A percentile compares a stretch with the other conserved stretches of the same genome.
Evolutionary conservation across 176 grass and related monocot species (phyloP).

Genomic region (Phoenix dactylifera): DNA sequence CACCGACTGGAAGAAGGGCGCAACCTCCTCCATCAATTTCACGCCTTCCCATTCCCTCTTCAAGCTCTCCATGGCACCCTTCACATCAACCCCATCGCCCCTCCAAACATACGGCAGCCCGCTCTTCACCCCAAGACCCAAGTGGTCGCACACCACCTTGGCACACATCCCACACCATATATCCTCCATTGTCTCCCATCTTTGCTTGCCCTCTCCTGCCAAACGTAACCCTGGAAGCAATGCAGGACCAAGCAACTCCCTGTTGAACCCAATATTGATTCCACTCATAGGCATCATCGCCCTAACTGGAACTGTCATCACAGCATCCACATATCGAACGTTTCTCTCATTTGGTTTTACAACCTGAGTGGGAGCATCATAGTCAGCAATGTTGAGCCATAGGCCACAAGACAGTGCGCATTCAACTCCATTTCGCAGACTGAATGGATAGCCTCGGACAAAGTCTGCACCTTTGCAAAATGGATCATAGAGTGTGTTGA

Average conservation of each 20-base stretch:
- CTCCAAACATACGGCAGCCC: constrained; percentile 88
- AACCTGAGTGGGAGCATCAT: constrained; percentile 85
- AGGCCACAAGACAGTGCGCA: constrained; percentile 77
- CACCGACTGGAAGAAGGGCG: constrained; percentile 62
- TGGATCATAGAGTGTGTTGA: constrained; percentile 90
- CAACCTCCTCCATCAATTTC: constrained; percentile 69
- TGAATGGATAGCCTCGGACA: constrained; percentile 96
- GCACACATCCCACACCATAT: constrained; percentile 79
- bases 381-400: constrained; percentile 81
- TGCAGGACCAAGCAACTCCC: constrained; percentile 57
- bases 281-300: constrained; percentile 76
- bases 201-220: constrained; percentile 53
- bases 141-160: constrained; percentile 64
- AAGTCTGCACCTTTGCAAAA: constrained; percentile 76
- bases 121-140: constrained; percentile 63
- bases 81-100: constrained; percentile 37
- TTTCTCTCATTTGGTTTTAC: constrained; percentile 71
- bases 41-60: constrained; percentile 75
- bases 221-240: constrained; percentile 65
- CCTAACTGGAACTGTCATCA: constrained; percentile 73
- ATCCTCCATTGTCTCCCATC: constrained; percentile 91
- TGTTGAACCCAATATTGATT: constrained; percentile 93
- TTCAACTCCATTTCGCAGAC: constrained; percentile 65
- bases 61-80: constrained; percentile 62
- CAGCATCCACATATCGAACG: constrained; percentile 73